A percentile compares a stretch with the other conserved stretches of the same genome.
phyloP scores from a whole-genome alignment of 345 rosid species.

The Melastoma malabathricum region DNA sequence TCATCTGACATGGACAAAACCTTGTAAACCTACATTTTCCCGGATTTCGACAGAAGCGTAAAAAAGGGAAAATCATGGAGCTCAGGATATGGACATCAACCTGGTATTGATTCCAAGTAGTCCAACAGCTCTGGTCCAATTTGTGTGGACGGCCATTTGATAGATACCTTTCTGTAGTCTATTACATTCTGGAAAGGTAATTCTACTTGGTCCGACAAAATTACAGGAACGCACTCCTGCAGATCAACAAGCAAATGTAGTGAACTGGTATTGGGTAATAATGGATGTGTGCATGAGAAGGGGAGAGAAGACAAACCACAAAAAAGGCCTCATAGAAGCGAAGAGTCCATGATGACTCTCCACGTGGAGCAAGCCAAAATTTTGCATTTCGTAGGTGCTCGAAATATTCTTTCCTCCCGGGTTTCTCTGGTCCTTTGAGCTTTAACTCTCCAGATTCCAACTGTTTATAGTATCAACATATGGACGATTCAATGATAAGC shows the following conservation, averaged over 20 bases:
- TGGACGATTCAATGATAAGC: too few species aligned
- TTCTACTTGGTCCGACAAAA: slow-evolving; percentile 77
- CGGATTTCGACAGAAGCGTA: background rate
- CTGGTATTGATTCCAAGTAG: slow-evolving; percentile 63
- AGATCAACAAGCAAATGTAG: slow-evolving; percentile 5
- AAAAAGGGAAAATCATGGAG: background rate
- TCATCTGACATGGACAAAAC: slow-evolving; percentile 7
- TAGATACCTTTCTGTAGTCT: slow-evolving; percentile 64
- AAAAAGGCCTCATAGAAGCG: slow-evolving; percentile 88
- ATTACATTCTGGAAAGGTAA: slow-evolving; percentile 88
- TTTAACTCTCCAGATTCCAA: slow-evolving; percentile 92
- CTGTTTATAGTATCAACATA: slow-evolving; percentile 38
- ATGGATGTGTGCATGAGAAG: background rate
- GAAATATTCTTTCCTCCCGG: slow-evolving; percentile 73
- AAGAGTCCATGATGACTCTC: slow-evolving; percentile 98
- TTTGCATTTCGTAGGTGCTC: slow-evolving; percentile 80
- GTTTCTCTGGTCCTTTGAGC: slow-evolving; percentile 75
- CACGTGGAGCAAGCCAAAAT: slow-evolving; percentile 96
- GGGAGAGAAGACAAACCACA: slow-evolving; percentile 44
- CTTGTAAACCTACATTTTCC: background rate
- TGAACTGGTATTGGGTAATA: background rate
- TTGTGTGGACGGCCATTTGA: slow-evolving; percentile 87
- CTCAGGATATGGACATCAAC: background rate
- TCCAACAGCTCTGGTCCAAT: slow-evolving; percentile 68
- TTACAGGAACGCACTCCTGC: slow-evolving; percentile 91